These are phyloP conservation scores for Metschnikowia noctiluminum DNA, from an alignment of 805 yeast species.

Conservation along the genomic window DNA sequence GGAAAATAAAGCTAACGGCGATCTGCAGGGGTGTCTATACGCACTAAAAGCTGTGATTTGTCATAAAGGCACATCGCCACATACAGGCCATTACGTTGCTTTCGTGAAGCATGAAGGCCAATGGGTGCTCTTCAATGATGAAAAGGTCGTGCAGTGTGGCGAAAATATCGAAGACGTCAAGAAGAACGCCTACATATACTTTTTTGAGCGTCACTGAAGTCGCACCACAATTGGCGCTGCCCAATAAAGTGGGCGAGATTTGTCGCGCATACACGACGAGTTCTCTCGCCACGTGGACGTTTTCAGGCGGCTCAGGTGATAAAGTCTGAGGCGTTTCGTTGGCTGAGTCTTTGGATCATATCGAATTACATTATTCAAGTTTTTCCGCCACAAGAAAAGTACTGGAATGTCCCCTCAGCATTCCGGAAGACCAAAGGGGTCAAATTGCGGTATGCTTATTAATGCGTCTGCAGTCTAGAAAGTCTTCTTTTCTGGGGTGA, in stretches of 20 bases:
- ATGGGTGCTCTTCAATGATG: constrained; percentile 88
- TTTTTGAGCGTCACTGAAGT: constrained; percentile 26
- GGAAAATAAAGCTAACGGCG: constrained; percentile 9
- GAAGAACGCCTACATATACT: constrained; percentile 47
- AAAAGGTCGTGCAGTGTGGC: constrained; percentile 68
- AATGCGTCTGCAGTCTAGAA: constrained; percentile 5
- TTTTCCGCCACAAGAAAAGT: too few species aligned
- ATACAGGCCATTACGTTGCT: constrained; percentile 90
- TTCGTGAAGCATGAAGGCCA: constrained; percentile 50
- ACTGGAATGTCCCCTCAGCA: too few species aligned
- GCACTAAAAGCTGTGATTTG: constrained; percentile 65
- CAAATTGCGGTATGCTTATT: not conserved
- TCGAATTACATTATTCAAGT: too few species aligned
- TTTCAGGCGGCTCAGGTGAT: too few species aligned
- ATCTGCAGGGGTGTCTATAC: constrained; percentile 31
- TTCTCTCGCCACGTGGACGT: not conserved
- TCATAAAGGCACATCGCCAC: constrained; percentile 86
- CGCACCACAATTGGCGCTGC: not conserved
- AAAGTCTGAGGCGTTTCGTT: too few species aligned
- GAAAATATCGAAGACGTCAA: constrained; percentile 42
- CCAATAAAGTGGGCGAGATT: constrained; percentile 1
- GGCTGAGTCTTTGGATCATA: too few species aligned
- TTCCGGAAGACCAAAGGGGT: not conserved
- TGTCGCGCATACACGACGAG: constrained; percentile 1
- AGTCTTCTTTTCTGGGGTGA: not conserved